Percentiles rank a stretch among this genome's conserved stretches.
These are phyloP conservation scores for Artemisia annua DNA, from an alignment of 129 eudicot species.

Conservation along the genomic window DNA sequence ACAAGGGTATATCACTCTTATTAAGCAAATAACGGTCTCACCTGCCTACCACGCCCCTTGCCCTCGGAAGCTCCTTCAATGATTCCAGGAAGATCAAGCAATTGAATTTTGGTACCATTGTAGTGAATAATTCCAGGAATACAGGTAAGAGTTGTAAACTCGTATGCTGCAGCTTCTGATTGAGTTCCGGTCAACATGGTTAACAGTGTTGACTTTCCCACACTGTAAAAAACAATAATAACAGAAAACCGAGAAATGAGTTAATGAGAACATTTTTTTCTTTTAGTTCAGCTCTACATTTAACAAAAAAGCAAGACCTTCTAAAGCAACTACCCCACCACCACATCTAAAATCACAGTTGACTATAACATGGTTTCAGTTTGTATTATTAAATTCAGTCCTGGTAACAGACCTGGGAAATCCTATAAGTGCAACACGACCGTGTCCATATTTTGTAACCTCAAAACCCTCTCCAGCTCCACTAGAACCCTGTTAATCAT, in stretches of 20 bases:
- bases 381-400: not conserved
- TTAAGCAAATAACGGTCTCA: conserved; percentile 21
- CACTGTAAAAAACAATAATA: conserved; percentile 45
- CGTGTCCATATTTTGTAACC: conserved; percentile 97
- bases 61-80: conserved; percentile 99
- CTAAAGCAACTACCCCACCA: conserved; percentile 1
- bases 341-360: not conserved
- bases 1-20: not conserved
- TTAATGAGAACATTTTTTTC: conserved; percentile 9
- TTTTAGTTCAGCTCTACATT: conserved; percentile 4
- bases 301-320: conserved; percentile 3
- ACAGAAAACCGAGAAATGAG: not conserved
- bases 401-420: conserved; percentile 80
- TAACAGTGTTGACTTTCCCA: conserved; percentile 92
- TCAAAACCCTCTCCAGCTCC: conserved; percentile 98
- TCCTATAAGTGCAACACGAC: conserved; percentile 94
- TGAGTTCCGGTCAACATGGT: conserved; percentile 95
- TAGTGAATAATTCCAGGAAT: conserved; percentile 98
- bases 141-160: conserved; percentile 94
- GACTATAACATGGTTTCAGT: not conserved
- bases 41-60: conserved; percentile 99
- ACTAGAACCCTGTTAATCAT: conserved; percentile 67
- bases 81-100: conserved; percentile 99
- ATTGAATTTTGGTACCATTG: conserved; percentile 89
- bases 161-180: conserved; percentile 98